Evolutionary conservation across 495 filamentous ascomycete species (phyloP), one percentile per base, ranked within the genome.

Genomic region (Hyaloscypha finlandica): DNA sequence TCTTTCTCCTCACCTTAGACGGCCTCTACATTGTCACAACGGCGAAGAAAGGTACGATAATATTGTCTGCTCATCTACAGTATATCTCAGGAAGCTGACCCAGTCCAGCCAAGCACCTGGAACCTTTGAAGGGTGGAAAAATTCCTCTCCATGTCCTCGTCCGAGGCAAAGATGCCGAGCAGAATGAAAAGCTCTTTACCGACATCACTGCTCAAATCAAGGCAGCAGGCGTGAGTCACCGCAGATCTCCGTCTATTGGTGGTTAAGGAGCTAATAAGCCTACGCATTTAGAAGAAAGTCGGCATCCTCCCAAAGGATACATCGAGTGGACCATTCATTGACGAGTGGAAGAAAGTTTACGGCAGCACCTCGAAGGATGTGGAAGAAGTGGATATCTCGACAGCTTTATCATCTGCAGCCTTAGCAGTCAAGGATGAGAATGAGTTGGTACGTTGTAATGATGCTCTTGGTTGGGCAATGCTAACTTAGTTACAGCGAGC

Each of bases 341-440:
- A 96, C 69, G 95, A 97, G 73, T 99, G 95, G 95, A 95, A 92
- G 79, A 91, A 90, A 71, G 78, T 87, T 5, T 94, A 89, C 71
- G 82, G 79, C 22, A 88, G 90, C 4, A 85, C 91, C 67, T 89
- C 88, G 45, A 90, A 92, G 73, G 94, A 97, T 60, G 76, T 91
- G 8, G 93, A 98, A 76, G 90, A 97, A 75, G 88, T 97, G 31
- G 96, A 99, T 71, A 90, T 97, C 63, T 81, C 89, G 11, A 78
- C 85, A 16, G 94, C 92, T 6, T 82, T 99, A 66, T 98, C 94
- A 12, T 77, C 85, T 1, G 88, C 88, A 53, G 92, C 91, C 37
- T 89, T 99, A 74, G 88, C 96, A n/a, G 86, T 97, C 66, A 99
- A 99, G 78, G 96, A 97, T 77, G 94, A 97, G 65, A 89, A 90